These are phyloP conservation scores for Thalassiosira exigua DNA, from an alignment of 352 stramenopile species.

Conservation along the genomic window DNA sequence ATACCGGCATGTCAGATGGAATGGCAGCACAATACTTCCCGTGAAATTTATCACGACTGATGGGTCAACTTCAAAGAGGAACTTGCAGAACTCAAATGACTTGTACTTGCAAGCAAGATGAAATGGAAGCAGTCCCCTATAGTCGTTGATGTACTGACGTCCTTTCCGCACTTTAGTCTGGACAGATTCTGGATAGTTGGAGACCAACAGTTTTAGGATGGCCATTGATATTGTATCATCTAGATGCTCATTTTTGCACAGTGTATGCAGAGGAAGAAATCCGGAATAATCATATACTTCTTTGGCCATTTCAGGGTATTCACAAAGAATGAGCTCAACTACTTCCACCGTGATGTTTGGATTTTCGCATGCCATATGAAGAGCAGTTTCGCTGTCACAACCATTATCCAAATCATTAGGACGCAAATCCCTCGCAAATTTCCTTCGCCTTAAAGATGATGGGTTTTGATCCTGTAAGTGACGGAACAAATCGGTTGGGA, in stretches of 20 bases:
- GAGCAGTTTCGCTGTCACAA: not conserved
- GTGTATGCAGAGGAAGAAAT: conserved; percentile 26
- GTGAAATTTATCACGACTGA: not conserved
- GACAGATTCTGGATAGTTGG: conserved; percentile 5
- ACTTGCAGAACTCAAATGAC: conserved; percentile 9
- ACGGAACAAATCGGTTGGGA: conserved; percentile 33
- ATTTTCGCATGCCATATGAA: conserved; percentile 28
- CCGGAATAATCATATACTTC: not conserved
- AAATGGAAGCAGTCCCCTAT: conserved; percentile 1
- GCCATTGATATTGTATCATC: conserved; percentile 22
- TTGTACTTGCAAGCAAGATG: conserved; percentile 10
- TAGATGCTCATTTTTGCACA: conserved; percentile 24
- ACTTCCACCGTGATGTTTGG: conserved; percentile 20
- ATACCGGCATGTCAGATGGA: conserved; percentile 11
- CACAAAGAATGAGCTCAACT: conserved; percentile 11
- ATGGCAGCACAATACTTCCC: conserved; percentile 9
- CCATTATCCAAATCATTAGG: too few species aligned
- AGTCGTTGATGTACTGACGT: not conserved
- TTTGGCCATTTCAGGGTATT: conserved; percentile 16
- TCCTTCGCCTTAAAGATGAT: conserved; percentile 1
- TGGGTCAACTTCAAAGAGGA: conserved; percentile 2
- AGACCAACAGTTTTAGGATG: conserved; percentile 22
- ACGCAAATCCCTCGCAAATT: not conserved
- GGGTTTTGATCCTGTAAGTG: conserved; percentile 21
- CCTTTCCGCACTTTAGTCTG: not conserved